Evolutionary conservation across 169 alveolate species (phyloP).

Genomic region (Cystoisospora suis): DNA sequence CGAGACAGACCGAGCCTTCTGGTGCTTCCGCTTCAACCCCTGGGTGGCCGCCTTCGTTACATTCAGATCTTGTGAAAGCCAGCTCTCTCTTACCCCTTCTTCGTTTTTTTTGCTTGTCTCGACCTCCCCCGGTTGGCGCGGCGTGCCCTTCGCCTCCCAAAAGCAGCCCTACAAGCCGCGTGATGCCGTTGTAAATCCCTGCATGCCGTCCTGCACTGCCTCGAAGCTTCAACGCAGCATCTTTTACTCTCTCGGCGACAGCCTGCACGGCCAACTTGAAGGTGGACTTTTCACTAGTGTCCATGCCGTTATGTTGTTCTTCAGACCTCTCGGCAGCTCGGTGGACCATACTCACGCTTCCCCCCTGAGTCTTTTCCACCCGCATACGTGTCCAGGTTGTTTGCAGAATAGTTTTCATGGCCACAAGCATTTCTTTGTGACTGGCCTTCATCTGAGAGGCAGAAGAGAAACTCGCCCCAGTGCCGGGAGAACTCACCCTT

Average conservation of each 20-base stretch:
- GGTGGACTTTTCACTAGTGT: background rate
- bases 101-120: too few relatives aligned
- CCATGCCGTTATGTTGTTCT: background rate
- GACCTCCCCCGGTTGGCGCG: too few relatives aligned
- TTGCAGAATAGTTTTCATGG: background rate
- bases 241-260: background rate
- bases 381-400: background rate
- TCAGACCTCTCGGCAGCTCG: background rate
- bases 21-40: too few relatives aligned
- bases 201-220: background rate
- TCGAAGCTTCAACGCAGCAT: background rate
- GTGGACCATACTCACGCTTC: background rate
- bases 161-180: background rate
- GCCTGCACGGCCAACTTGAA: background rate
- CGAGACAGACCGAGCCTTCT: too few relatives aligned
- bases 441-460: slow-evolving; percentile 15
- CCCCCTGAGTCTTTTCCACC: background rate
- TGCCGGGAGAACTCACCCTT: background rate
- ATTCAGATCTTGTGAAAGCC: too few relatives aligned
- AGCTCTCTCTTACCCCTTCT: too few relatives aligned
- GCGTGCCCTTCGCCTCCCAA: background rate
- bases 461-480: background rate
- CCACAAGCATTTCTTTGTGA: slow-evolving; percentile 8
- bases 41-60: too few relatives aligned
- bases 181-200: background rate